Evolutionary conservation across 306 rosid genomes (phyloP).

Genomic region (Citrullus amarus): DNA sequence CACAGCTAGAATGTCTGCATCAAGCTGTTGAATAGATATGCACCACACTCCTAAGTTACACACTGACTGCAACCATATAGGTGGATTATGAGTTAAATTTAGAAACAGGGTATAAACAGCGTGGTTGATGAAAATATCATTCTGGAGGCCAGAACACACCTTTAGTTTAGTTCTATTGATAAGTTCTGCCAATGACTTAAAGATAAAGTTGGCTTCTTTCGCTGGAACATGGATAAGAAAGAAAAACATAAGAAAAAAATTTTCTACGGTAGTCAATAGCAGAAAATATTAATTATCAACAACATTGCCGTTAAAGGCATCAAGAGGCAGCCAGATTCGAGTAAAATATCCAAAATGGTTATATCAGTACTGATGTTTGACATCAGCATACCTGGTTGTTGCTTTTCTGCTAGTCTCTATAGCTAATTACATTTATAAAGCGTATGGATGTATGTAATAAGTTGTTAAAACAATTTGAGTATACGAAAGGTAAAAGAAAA

Average conservation of each 20-base stretch:
- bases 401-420: not conserved
- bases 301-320: not conserved
- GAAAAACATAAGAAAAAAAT: not conserved
- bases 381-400: not conserved
- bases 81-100: not conserved
- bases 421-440: not conserved
- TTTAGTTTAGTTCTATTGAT: slow-evolving; percentile 52
- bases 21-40: slow-evolving; percentile 64
- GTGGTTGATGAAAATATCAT: not conserved
- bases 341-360: not conserved
- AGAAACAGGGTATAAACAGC: not conserved
- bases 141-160: slow-evolving; percentile 18
- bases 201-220: slow-evolving; percentile 39
- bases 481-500: not conserved
- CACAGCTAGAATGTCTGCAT: slow-evolving; percentile 24
- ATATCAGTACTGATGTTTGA: not conserved
- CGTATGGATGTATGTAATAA: not conserved
- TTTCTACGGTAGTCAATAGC: not conserved
- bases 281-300: not conserved
- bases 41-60: slow-evolving; percentile 89
- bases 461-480: not conserved
- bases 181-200: slow-evolving; percentile 43
- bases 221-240: slow-evolving; percentile 21
- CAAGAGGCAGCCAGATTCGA: not conserved
- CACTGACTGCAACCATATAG: slow-evolving; percentile 39